Percentiles rank a stretch among this genome's conserved stretches.
phyloP scores from a whole-genome alignment of 805 yeast genomes.

The Clavispora phyllophila region DNA sequence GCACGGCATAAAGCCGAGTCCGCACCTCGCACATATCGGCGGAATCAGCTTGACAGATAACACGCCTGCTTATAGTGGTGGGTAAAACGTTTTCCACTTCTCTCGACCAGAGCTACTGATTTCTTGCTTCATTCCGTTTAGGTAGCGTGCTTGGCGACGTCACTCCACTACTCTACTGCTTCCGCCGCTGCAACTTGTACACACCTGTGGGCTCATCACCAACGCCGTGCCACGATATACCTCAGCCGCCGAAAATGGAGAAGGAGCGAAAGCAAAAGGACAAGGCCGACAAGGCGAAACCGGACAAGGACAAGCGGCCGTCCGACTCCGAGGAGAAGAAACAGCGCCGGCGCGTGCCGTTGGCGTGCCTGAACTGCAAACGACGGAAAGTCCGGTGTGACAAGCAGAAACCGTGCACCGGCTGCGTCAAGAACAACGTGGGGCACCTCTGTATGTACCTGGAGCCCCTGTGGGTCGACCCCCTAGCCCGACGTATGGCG shows the following conservation, averaged over 20 bases:
- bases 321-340: conserved; percentile 3
- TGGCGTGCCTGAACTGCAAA: conserved; percentile 37
- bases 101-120: too few species aligned
- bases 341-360: conserved; percentile 32
- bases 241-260: background rate
- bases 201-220: too few species aligned
- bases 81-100: too few species aligned
- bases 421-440: conserved; percentile 37
- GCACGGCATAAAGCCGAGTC: conserved; percentile 2
- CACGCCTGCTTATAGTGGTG: background rate
- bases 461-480: conserved; percentile 35
- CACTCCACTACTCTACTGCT: too few species aligned
- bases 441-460: conserved; percentile 35
- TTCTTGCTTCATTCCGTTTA: too few species aligned
- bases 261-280: background rate
- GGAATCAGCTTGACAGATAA: background rate
- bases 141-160: too few species aligned
- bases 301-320: background rate
- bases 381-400: conserved; percentile 42
- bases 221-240: background rate
- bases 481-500: conserved; percentile 6
- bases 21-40: conserved; percentile 2
- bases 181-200: too few species aligned
- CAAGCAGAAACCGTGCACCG: conserved; percentile 37
- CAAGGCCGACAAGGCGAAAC: background rate